A percentile compares a stretch with the other conserved stretches of the same genome.
Evolutionary conservation across 73 alveolate genomes (phyloP).

Genomic region (Paramecium bursaria): DNA sequence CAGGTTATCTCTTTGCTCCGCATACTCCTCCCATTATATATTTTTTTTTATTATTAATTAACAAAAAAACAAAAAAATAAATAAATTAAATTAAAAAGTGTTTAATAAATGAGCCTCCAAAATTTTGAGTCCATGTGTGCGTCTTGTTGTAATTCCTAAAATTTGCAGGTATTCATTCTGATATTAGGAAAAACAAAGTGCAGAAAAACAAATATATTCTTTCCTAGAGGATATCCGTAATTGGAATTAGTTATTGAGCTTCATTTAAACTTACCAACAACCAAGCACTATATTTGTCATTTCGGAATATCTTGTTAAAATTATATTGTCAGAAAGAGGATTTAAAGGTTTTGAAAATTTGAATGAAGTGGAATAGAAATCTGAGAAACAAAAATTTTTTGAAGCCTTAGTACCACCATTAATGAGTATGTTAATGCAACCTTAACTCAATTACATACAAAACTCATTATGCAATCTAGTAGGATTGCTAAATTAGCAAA

Average conservation of each 20-base stretch:
- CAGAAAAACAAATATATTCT: too few species aligned
- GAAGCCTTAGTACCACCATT: background rate
- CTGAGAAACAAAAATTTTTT: constrained; percentile 4
- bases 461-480: constrained; percentile 54
- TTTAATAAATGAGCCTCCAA: too few species aligned
- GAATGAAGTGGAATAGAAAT: constrained; percentile 22
- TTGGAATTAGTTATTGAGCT: too few species aligned
- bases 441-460: constrained; percentile 3
- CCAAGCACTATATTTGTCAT: constrained; percentile 26
- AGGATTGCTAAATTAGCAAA: constrained; percentile 36
- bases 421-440: constrained; percentile 1
- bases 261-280: background rate
- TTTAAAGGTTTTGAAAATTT: constrained; percentile 11
- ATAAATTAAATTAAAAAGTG: too few species aligned
- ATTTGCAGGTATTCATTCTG: too few species aligned
- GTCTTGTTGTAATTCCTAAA: too few species aligned
- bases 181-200: too few species aligned
- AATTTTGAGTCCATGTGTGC: too few species aligned
- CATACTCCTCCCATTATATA: background rate
- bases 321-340: constrained; percentile 43
- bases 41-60: too few species aligned
- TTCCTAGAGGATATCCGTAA: too few species aligned
- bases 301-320: constrained; percentile 40
- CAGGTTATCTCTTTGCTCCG: background rate
- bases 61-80: too few species aligned